These are phyloP conservation scores for Hibiscus tridactylites DNA, from an alignment of 345 rosid genomes.

Conservation along the genomic window DNA sequence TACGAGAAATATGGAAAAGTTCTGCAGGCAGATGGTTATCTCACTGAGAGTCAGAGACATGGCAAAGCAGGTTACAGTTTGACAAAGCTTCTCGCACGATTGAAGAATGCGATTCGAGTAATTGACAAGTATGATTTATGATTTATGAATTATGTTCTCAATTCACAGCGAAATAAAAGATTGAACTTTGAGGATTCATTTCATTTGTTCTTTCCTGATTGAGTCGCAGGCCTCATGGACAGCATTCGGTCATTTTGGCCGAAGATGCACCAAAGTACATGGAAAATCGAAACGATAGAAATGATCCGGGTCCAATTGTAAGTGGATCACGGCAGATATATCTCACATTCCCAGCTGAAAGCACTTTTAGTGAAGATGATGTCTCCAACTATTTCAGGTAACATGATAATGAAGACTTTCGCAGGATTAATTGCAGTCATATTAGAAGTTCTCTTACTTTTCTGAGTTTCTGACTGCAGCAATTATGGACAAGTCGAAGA, in stretches of 20 bases:
- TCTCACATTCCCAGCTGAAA: slow-evolving; percentile 60
- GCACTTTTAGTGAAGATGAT: slow-evolving; percentile 57
- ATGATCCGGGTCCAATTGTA: slow-evolving; percentile 33
- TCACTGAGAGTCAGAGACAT: slow-evolving; percentile 64
- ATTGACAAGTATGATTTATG: slow-evolving; percentile 45
- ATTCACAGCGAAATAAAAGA: neutral
- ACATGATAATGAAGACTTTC: neutral
- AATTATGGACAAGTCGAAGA: slow-evolving; percentile 56
- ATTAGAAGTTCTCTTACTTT: neutral
- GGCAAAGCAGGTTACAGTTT: slow-evolving; percentile 62
- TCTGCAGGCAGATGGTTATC: slow-evolving; percentile 65
- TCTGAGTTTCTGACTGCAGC: slow-evolving; percentile 21
- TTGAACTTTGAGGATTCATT: neutral
- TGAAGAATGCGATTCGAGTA: slow-evolving; percentile 35
- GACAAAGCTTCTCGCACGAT: slow-evolving; percentile 57
- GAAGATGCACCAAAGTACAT: slow-evolving; percentile 44
- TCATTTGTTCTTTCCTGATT: neutral
- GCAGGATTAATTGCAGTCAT: neutral
- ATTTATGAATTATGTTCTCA: neutral
- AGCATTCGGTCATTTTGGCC: slow-evolving; percentile 50
- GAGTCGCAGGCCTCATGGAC: slow-evolving; percentile 65
- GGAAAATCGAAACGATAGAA: slow-evolving; percentile 35
- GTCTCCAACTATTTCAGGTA: slow-evolving; percentile 57
- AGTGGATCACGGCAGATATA: slow-evolving; percentile 55
- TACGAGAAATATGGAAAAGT: slow-evolving; percentile 52